Conservation (phyloP, 768 basidiomycete genomes). For the Multifurca ochricompacta region DNA sequence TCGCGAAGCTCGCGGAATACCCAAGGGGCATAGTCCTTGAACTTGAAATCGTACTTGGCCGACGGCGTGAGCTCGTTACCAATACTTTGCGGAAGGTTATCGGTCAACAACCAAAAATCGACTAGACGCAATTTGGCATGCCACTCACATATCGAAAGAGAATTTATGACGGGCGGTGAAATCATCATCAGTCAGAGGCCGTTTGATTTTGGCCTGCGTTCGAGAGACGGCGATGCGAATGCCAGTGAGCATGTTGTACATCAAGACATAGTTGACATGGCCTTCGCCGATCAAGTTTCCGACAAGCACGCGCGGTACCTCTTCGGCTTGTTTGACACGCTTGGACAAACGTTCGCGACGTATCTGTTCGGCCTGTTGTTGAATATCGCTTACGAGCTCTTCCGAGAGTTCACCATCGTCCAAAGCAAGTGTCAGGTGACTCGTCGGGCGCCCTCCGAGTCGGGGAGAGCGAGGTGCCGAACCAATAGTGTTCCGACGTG, state of each 20-base stretch:
- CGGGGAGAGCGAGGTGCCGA: constrained; percentile 27
- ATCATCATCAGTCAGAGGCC: constrained; percentile 78
- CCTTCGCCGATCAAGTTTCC: constrained; percentile 98
- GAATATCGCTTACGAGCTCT: constrained; percentile 72
- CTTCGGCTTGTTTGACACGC: constrained; percentile 54
- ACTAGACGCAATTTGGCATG: constrained; percentile 13
- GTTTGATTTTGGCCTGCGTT: constrained; percentile 91
- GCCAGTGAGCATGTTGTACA: constrained; percentile 99
- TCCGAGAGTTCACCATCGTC: constrained; percentile 38
- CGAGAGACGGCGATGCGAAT: constrained; percentile 94
- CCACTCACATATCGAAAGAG: constrained; percentile 89
- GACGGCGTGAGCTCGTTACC: constrained; percentile 98
- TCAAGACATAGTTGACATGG: constrained; percentile 97
- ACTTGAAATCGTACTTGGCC: constrained; percentile 98
- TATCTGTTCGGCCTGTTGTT: constrained; percentile 84
- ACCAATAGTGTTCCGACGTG: constrained; percentile 67
- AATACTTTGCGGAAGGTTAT: constrained; percentile 41
- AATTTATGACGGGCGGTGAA: constrained; percentile 87
- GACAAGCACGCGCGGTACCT: constrained; percentile 40
- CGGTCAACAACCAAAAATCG: neutral
- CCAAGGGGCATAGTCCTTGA: constrained; percentile 99
- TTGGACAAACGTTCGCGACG: constrained; percentile 70
- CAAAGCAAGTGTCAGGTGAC: constrained; percentile 29
- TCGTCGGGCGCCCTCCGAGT: constrained; percentile 8
- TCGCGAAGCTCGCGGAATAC: constrained; percentile 95